Evolutionary conservation across 163 green algal species (phyloP).

Genomic region (Prototheca wickerhamii): DNA sequence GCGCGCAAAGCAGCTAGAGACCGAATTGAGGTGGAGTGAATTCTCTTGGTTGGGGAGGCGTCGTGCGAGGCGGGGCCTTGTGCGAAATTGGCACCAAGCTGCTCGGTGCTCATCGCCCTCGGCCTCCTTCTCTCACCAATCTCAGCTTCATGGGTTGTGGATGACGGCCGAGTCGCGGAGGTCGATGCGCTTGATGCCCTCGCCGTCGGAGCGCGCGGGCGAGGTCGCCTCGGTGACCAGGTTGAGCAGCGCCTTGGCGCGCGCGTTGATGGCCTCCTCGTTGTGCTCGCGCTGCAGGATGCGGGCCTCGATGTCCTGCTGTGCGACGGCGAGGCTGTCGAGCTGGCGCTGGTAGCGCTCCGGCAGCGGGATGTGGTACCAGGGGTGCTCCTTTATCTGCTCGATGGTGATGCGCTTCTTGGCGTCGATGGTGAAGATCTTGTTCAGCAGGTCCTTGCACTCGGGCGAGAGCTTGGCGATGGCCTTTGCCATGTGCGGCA

Average conservation of each 20-base stretch:
- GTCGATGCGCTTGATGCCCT: conserved; percentile 21
- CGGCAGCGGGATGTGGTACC: conserved; percentile 34
- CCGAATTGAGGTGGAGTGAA: no score
- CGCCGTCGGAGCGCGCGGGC: background rate
- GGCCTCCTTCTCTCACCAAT: no score
- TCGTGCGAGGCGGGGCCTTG: no score
- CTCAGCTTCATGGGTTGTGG: no score
- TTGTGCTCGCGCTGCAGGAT: conserved; percentile 11
- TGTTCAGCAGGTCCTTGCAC: conserved; percentile 69
- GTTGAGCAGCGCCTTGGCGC: conserved; percentile 14
- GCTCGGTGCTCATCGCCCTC: no score
- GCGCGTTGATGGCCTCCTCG: conserved; percentile 11
- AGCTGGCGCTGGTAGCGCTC: conserved; percentile 18
- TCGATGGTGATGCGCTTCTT: conserved; percentile 55
- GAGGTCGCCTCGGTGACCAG: conserved; percentile 25
- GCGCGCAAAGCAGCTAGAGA: no score
- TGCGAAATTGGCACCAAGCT: no score
- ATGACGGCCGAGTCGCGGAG: conserved; percentile 15
- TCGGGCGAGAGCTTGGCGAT: conserved; percentile 53
- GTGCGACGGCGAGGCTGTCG: conserved; percentile 18
- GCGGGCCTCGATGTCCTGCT: conserved; percentile 20
- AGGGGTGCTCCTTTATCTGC: conserved; percentile 73
- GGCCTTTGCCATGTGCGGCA: conserved; percentile 48
- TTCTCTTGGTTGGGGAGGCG: no score
- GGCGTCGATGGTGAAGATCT: conserved; percentile 80